Conservation (phyloP, 2,329 filamentous ascomycete species). For the Diaporthe vaccinii region DNA sequence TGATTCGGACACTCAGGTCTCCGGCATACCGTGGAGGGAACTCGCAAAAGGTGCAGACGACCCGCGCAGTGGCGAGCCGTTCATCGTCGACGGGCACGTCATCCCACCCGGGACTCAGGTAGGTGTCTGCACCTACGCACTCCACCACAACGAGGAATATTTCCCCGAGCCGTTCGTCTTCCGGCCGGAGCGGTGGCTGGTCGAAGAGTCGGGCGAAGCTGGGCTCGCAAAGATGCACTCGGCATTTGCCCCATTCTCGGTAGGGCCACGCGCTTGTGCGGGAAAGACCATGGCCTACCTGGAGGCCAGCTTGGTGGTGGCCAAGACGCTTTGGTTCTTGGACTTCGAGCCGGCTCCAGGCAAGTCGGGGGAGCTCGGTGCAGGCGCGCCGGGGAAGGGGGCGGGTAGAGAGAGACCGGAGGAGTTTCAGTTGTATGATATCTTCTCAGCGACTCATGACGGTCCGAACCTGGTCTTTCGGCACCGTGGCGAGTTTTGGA, state of each 20-base stretch:
- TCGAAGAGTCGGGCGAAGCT: neutral
- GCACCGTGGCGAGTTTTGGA: constrained; percentile 1
- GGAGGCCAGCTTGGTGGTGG: constrained; percentile 16
- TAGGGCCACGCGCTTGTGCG: neutral
- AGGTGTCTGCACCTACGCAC: constrained; percentile 57
- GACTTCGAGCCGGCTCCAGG: constrained; percentile 32
- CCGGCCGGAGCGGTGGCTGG: constrained; percentile 60
- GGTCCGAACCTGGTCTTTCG: constrained; percentile 31
- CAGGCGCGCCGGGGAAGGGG: neutral
- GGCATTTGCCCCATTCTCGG: constrained; percentile 17
- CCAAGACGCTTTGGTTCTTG: constrained; percentile 23
- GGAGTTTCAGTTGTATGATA: constrained; percentile 32
- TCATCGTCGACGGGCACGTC: constrained; percentile 24
- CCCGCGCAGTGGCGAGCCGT: neutral
- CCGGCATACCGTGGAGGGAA: constrained; percentile 19
- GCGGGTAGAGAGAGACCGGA: neutral
- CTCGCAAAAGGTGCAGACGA: neutral
- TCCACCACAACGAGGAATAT: constrained; percentile 58
- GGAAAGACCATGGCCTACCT: constrained; percentile 29
- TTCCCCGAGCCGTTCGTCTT: constrained; percentile 56
- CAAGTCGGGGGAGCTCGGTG: neutral
- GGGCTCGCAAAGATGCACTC: constrained; percentile 45
- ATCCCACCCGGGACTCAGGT: constrained; percentile 43
- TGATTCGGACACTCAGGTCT: neutral
- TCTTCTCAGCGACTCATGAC: constrained; percentile 19